These are phyloP conservation scores for Cornus suecica DNA, from an alignment of 148 eudicot genomes.

Conservation along the genomic window DNA sequence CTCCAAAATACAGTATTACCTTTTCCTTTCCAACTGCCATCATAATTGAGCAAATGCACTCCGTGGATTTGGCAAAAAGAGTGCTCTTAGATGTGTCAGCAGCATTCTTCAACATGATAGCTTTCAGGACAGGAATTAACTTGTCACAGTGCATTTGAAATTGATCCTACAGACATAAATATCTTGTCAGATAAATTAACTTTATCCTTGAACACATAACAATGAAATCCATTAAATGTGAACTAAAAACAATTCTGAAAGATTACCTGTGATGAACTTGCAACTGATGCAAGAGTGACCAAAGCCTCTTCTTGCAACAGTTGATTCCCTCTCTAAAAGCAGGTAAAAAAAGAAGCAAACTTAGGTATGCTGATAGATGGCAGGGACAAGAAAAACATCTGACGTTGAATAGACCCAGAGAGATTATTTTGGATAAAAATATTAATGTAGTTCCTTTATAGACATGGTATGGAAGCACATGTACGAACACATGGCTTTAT, in stretches of 20 bases:
- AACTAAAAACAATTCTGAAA: not conserved
- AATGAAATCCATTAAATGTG: not conserved
- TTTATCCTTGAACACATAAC: not conserved
- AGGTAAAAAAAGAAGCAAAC: not conserved
- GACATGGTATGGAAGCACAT: no score
- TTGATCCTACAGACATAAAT: slow-evolving; percentile 46
- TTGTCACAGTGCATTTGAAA: slow-evolving; percentile 77
- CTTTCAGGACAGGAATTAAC: slow-evolving; percentile 76
- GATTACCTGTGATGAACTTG: slow-evolving; percentile 81
- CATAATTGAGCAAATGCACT: slow-evolving; percentile 82
- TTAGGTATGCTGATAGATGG: not conserved
- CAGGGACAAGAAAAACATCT: not conserved
- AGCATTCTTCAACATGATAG: slow-evolving; percentile 68
- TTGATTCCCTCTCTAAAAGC: slow-evolving; percentile 69
- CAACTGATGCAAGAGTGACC: slow-evolving; percentile 85
- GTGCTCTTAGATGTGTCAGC: slow-evolving; percentile 78
- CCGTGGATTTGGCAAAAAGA: slow-evolving; percentile 92
- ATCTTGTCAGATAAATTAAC: not conserved
- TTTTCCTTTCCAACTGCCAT: slow-evolving; percentile 98
- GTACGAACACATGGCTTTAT: no score
- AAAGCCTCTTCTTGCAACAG: slow-evolving; percentile 88
- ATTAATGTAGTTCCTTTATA: no score
- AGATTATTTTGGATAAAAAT: no score
- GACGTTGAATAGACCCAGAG: no score
- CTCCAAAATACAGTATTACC: no score